A percentile compares a stretch with the other conserved stretches of the same genome.
Conservation (phyloP, 208 protist genomes). For the Acanthamoeba divionensis region DNA sequence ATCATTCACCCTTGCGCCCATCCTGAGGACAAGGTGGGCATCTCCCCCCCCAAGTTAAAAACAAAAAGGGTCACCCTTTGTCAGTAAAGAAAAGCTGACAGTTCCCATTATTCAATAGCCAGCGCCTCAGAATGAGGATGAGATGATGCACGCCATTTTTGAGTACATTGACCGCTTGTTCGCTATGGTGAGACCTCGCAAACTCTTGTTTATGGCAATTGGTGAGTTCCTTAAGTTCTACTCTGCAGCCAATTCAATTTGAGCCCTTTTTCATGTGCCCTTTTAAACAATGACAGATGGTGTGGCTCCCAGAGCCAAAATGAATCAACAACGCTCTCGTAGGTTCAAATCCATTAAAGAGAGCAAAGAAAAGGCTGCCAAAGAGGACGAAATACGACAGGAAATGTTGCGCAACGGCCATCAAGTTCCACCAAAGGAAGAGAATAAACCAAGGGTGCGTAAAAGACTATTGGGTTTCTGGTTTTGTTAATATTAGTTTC, state of each 20-base stretch:
- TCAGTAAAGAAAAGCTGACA: too few relatives aligned
- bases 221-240: slow-evolving; percentile 43
- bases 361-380: slow-evolving; percentile 77
- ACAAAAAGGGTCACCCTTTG: too few relatives aligned
- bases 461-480: neutral
- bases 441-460: slow-evolving; percentile 22
- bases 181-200: slow-evolving; percentile 93
- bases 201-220: slow-evolving; percentile 95
- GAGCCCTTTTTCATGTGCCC: neutral
- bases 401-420: neutral
- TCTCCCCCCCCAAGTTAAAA: too few relatives aligned
- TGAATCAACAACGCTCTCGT: slow-evolving; percentile 98
- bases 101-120: slow-evolving; percentile 50
- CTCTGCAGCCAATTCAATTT: neutral
- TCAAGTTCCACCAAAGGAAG: slow-evolving; percentile 56
- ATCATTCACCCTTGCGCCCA: slow-evolving; percentile 99
- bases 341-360: slow-evolving; percentile 95
- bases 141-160: slow-evolving; percentile 91
- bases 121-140: slow-evolving; percentile 74
- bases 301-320: slow-evolving; percentile 98
- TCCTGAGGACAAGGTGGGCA: slow-evolving; percentile 75
- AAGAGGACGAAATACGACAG: slow-evolving; percentile 39
- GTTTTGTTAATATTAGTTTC: neutral
- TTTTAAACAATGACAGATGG: slow-evolving; percentile 86
- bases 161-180: slow-evolving; percentile 97